Conservation (phyloP, 1,284 basidiomycete species). For the Melanopsichium pennsylvanicum region DNA sequence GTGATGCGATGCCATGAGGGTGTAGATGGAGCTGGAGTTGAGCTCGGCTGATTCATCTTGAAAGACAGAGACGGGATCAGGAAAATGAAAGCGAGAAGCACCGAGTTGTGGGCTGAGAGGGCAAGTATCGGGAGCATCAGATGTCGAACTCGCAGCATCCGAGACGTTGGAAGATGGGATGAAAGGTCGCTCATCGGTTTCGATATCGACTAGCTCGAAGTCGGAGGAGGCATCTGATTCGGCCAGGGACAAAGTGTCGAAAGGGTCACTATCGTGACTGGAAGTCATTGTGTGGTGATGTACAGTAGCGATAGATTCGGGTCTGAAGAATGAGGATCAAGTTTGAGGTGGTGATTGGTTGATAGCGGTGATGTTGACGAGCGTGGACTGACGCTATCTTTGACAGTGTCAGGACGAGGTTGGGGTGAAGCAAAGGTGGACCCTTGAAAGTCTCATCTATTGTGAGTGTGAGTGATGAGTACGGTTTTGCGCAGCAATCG, state of each 20-base stretch:
- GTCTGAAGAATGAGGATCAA: no score
- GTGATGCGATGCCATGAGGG: slow-evolving; percentile 7
- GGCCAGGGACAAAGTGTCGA: slow-evolving; percentile 21
- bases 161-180: slow-evolving; percentile 18
- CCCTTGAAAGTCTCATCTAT: no score
- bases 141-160: slow-evolving; percentile 12
- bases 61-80: slow-evolving; percentile 28
- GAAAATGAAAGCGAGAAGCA: slow-evolving; percentile 32
- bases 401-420: background rate
- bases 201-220: slow-evolving; percentile 30
- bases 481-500: slow-evolving; percentile 8
- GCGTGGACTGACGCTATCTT: background rate
- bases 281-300: slow-evolving; percentile 26
- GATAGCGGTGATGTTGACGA: no score
- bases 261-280: slow-evolving; percentile 28
- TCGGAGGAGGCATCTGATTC: slow-evolving; percentile 29
- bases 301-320: no score
- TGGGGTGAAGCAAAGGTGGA: background rate
- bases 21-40: slow-evolving; percentile 22
- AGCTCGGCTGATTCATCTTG: slow-evolving; percentile 4
- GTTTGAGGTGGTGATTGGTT: no score
- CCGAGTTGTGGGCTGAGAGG: slow-evolving; percentile 9
- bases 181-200: slow-evolving; percentile 10
- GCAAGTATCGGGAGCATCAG: slow-evolving; percentile 4
- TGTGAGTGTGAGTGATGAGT: no score